Evolutionary conservation across 495 filamentous ascomycete species (phyloP).

Genomic region (Neurospora sp.): DNA sequence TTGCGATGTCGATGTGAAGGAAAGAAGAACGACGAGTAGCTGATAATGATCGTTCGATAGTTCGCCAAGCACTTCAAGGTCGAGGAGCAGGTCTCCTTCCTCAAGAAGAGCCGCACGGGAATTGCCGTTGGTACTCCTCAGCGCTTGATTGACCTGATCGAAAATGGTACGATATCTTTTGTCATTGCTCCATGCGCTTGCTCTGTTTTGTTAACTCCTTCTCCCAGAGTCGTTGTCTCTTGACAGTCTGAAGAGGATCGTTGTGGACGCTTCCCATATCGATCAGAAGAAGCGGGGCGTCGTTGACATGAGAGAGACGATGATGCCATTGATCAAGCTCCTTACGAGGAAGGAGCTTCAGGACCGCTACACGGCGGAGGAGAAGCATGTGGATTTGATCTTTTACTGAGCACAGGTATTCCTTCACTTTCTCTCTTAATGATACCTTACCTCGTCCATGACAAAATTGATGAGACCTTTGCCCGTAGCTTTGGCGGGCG

Average conservation of each 20-base stretch:
- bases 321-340: slow-evolving; percentile 60
- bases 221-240: slow-evolving; percentile 54
- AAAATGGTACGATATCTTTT: slow-evolving; percentile 48
- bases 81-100: slow-evolving; percentile 69
- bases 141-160: slow-evolving; percentile 69
- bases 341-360: slow-evolving; percentile 59
- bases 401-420: slow-evolving; percentile 40
- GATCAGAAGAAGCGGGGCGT: slow-evolving; percentile 88
- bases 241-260: slow-evolving; percentile 61
- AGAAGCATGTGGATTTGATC: slow-evolving; percentile 44
- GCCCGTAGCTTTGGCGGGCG: no score
- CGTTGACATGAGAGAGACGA: slow-evolving; percentile 86
- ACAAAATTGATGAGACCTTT: no score
- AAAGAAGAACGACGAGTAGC: not conserved
- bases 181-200: not conserved
- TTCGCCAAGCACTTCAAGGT: slow-evolving; percentile 99
- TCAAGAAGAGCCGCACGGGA: slow-evolving; percentile 59
- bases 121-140: slow-evolving; percentile 86
- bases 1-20: not conserved
- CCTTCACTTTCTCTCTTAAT: not conserved
- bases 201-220: slow-evolving; percentile 10
- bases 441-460: no score
- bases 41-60: slow-evolving; percentile 5
- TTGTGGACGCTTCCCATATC: slow-evolving; percentile 82
- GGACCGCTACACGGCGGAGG: slow-evolving; percentile 48